These are phyloP conservation scores for Kokia cookei DNA, from an alignment of 441 rosid genomes.

Conservation along the genomic window DNA sequence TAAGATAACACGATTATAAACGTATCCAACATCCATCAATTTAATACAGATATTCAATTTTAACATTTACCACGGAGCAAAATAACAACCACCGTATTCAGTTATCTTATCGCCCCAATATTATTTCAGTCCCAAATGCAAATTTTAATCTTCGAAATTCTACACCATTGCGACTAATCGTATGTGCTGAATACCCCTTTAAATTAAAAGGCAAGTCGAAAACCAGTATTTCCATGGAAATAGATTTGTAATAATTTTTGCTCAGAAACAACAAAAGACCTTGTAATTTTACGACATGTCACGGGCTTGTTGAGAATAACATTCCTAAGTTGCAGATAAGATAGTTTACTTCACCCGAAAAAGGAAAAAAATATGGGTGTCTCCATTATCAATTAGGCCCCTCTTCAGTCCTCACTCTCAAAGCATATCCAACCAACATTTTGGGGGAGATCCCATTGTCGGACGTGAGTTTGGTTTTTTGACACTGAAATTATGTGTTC, in stretches of 20 bases:
- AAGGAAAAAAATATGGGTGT: background rate
- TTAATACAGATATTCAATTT: too few species aligned
- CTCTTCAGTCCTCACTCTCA: background rate
- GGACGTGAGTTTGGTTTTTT: background rate
- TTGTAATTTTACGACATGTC: background rate
- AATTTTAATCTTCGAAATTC: background rate
- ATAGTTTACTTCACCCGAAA: background rate
- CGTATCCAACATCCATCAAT: too few species aligned
- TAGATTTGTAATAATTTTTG: background rate
- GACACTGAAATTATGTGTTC: conserved; percentile 1
- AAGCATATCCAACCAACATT: conserved; percentile 1
- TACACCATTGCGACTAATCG: background rate
- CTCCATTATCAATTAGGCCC: background rate
- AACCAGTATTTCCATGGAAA: background rate
- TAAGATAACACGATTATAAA: too few species aligned
- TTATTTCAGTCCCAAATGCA: too few species aligned
- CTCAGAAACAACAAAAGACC: background rate
- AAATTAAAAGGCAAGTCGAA: background rate
- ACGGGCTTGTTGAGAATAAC: background rate
- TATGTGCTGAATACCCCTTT: background rate
- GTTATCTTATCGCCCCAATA: background rate
- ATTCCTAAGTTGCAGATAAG: background rate
- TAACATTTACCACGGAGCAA: too few species aligned
- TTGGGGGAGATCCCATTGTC: background rate
- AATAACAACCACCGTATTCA: background rate